Conservation (phyloP, 305 asterid species). For the Ajuga reptans region DNA sequence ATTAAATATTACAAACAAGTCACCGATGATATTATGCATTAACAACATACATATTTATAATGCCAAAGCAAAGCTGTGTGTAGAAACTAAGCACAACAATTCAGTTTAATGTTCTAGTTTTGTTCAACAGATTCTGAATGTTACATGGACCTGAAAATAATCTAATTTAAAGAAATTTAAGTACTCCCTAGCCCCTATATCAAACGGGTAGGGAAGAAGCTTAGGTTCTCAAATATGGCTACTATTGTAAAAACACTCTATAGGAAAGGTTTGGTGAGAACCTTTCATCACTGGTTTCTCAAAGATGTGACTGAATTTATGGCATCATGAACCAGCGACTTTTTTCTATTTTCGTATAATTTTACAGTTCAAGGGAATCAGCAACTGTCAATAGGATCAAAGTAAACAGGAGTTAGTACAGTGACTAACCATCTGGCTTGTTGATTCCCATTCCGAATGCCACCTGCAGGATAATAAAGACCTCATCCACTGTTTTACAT, state of each 20-base stretch:
- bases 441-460: conserved; percentile 99
- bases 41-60: neutral
- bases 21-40: conserved; percentile 1
- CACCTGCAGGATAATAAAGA: conserved; percentile 44
- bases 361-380: neutral
- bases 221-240: conserved; percentile 2
- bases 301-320: conserved; percentile 2
- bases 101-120: neutral
- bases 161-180: neutral
- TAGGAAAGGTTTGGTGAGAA: neutral
- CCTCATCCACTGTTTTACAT: neutral
- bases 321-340: neutral
- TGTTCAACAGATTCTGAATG: conserved; percentile 5
- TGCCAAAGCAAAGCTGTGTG: neutral
- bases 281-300: conserved; percentile 1
- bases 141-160: neutral
- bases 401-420: conserved; percentile 9
- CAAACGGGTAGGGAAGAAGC: conserved; percentile 8
- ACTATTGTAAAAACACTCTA: neutral
- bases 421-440: conserved; percentile 83
- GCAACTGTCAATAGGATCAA: conserved; percentile 9
- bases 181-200: neutral
- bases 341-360: neutral
- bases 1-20: conserved; percentile 21
- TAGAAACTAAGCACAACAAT: conserved; percentile 9